A percentile compares a stretch with the other conserved stretches of the same genome.
These are phyloP conservation scores for Rhodotorula glutinis DNA, from an alignment of 1,284 basidiomycete genomes.

Conservation along the genomic window DNA sequence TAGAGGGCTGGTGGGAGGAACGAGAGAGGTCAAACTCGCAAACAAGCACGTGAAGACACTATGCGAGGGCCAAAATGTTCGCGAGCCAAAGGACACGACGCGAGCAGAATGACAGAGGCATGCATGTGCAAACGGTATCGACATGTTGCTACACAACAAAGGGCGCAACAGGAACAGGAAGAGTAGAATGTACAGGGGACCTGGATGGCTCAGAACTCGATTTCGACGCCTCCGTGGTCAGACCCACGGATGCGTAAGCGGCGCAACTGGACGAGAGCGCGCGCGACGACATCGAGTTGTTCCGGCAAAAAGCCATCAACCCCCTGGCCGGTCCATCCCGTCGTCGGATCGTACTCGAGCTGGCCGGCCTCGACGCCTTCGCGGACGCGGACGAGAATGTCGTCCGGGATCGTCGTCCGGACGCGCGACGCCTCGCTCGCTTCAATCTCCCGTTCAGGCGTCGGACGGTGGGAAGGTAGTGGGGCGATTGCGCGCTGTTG, in stretches of 20 bases:
- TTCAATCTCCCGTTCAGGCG: neutral
- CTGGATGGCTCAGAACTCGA: neutral
- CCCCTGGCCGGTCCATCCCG: neutral
- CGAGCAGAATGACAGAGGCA: neutral
- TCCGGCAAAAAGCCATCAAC: neutral
- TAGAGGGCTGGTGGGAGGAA: too few species aligned
- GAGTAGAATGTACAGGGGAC: too few species aligned
- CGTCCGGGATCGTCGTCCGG: neutral
- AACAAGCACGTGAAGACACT: too few species aligned
- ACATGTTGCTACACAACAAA: too few species aligned
- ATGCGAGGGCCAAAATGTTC: too few species aligned
- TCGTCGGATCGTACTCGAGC: neutral
- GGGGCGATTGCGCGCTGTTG: constrained; percentile 9
- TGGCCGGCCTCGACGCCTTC: neutral
- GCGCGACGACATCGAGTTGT: neutral
- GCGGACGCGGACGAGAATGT: neutral
- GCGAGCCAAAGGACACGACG: too few species aligned
- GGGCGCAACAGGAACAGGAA: too few species aligned
- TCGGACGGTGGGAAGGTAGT: constrained; percentile 1
- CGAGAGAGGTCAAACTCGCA: too few species aligned
- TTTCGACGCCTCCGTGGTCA: neutral
- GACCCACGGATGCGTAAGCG: neutral
- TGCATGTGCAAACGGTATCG: too few species aligned
- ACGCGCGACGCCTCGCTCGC: neutral
- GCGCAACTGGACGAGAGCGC: neutral